Percentiles rank a stretch among this genome's conserved stretches.
phyloP scores from a whole-genome alignment of 148 eudicot species.

The Fagopyrum homotropicum region DNA sequence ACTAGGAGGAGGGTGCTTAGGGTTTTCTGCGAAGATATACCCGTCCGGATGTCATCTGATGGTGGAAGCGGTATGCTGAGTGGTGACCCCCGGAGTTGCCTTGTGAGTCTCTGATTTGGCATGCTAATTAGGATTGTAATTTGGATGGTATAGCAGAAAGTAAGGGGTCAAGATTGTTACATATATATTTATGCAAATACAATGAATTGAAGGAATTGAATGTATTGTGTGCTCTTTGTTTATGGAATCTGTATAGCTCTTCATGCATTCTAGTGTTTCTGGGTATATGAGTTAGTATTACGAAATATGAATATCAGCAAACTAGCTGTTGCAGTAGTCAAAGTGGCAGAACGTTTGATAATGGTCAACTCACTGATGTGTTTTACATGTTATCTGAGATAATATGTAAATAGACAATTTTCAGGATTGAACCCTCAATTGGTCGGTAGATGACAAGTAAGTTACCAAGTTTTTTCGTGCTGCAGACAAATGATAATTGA shows the following conservation, averaged over 20 bases:
- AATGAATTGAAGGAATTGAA: neutral
- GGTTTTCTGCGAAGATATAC: conserved; percentile 16
- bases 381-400: neutral
- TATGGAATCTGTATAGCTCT: neutral
- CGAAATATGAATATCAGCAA: neutral
- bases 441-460: neutral
- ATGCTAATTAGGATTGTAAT: conserved; percentile 5
- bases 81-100: conserved; percentile 33
- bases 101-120: conserved; percentile 28
- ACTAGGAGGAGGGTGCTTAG: conserved; percentile 11
- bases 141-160: neutral
- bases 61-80: conserved; percentile 20
- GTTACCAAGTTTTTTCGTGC: neutral
- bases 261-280: neutral
- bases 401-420: neutral
- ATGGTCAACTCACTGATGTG: neutral
- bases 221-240: neutral
- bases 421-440: neutral
- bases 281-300: neutral
- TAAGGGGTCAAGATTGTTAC: conserved; percentile 4
- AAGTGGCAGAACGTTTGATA: neutral
- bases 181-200: neutral
- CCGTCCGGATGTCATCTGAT: conserved; percentile 18
- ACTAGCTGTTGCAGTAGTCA: neutral
- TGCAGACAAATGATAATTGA: neutral